These are phyloP conservation scores for Cavenderia fasciculata DNA, from an alignment of 78 protist species.

Conservation along the genomic window DNA sequence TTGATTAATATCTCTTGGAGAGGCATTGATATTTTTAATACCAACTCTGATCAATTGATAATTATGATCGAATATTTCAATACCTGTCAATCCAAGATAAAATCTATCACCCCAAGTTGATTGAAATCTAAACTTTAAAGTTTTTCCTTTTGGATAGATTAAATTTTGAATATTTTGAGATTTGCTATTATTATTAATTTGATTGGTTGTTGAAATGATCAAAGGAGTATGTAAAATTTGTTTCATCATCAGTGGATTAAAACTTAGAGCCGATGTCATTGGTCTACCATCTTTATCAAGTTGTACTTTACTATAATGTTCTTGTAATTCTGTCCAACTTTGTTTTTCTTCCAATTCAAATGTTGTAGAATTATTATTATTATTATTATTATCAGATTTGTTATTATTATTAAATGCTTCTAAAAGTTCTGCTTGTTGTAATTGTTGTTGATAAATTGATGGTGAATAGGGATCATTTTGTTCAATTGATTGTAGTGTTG, in stretches of 20 bases:
- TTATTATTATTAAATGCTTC: too few relatives aligned
- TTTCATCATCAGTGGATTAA: background rate
- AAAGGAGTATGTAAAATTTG: too few relatives aligned
- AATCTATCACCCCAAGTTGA: constrained; percentile 86
- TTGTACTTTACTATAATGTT: too few relatives aligned
- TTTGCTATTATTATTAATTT: background rate
- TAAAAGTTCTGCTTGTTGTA: background rate
- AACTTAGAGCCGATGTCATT: background rate
- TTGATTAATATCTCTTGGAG: constrained; percentile 76
- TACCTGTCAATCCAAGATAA: constrained; percentile 79
- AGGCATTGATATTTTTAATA: constrained; percentile 1
- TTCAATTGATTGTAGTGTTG: constrained; percentile 23
- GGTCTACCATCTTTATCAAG: background rate
- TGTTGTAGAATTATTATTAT: background rate
- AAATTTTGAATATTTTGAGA: too few relatives aligned
- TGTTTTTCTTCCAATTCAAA: background rate
- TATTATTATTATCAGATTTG: too few relatives aligned
- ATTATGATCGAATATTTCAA: constrained; percentile 40
- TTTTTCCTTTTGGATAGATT: constrained; percentile 57
- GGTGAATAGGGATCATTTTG: constrained; percentile 66
- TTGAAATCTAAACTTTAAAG: constrained; percentile 23
- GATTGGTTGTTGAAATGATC: background rate
- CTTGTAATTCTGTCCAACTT: too few relatives aligned
- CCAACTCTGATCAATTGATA: constrained; percentile 23
- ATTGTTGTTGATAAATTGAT: background rate